These are phyloP conservation scores for Cadophora malorum DNA, from an alignment of 2,329 filamentous ascomycete species.

Conservation along the genomic window DNA sequence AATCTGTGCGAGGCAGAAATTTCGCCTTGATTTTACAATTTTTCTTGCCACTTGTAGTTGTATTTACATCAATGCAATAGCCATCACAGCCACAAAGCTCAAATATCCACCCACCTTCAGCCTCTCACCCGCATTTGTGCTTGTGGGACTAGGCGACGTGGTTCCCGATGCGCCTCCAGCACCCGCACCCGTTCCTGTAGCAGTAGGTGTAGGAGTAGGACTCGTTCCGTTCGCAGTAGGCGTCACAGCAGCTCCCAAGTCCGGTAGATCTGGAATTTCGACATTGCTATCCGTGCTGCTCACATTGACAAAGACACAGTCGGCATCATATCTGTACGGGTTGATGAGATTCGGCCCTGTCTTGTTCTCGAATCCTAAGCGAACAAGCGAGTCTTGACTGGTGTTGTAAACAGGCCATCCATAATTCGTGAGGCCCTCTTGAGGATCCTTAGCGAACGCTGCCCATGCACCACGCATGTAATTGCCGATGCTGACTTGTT, in stretches of 20 bases:
- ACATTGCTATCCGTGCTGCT: slow-evolving; percentile 26
- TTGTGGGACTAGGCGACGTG: not conserved
- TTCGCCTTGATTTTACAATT: no score
- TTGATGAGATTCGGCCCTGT: slow-evolving; percentile 43
- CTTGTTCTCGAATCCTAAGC: slow-evolving; percentile 41
- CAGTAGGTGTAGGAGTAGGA: slow-evolving; percentile 3
- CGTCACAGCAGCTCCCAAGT: slow-evolving; percentile 21
- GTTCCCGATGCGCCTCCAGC: not conserved
- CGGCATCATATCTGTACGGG: slow-evolving; percentile 39
- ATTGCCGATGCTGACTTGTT: slow-evolving; percentile 43
- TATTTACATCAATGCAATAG: slow-evolving; percentile 9
- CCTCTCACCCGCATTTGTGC: slow-evolving; percentile 6
- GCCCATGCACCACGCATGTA: slow-evolving; percentile 50
- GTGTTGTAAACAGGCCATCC: slow-evolving; percentile 44
- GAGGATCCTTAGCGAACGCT: slow-evolving; percentile 49
- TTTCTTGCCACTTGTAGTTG: no score
- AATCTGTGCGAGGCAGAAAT: no score
- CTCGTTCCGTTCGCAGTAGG: slow-evolving; percentile 18
- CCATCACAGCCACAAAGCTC: not conserved
- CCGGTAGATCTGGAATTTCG: slow-evolving; percentile 3
- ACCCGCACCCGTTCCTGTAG: not conserved
- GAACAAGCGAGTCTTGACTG: slow-evolving; percentile 37
- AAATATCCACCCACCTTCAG: not conserved
- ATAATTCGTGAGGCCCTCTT: slow-evolving; percentile 44
- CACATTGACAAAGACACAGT: slow-evolving; percentile 38